These are phyloP conservation scores for Boletus rubroflammeus DNA, from an alignment of 768 basidiomycete genomes.

Conservation along the genomic window DNA sequence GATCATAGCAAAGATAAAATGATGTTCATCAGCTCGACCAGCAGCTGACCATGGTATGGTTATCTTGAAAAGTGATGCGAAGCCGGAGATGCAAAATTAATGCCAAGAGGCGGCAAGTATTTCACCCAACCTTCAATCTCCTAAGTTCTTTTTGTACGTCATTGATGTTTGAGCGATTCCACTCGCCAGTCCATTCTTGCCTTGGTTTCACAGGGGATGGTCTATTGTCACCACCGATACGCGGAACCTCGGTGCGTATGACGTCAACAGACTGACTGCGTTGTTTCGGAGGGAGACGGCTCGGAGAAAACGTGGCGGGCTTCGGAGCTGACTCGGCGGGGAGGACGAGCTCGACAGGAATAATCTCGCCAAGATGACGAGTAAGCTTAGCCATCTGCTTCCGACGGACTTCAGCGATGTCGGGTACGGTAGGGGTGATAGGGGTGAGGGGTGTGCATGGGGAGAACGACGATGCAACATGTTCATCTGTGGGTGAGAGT, in stretches of 20 bases:
- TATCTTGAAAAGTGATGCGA: background rate
- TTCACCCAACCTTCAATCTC: constrained; percentile 21
- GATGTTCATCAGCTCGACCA: constrained; percentile 7
- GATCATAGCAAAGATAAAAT: background rate
- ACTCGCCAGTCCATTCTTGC: constrained; percentile 37
- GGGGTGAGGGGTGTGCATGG: constrained; percentile 17
- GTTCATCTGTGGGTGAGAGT: constrained; percentile 10
- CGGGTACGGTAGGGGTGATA: constrained; percentile 18
- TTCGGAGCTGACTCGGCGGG: constrained; percentile 13
- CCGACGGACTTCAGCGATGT: constrained; percentile 36
- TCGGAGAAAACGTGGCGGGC: background rate
- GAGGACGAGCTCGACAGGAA: constrained; percentile 54
- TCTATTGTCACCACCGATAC: background rate
- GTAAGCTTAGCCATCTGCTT: constrained; percentile 56
- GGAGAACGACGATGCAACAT: constrained; percentile 5
- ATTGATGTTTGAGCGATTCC: constrained; percentile 38
- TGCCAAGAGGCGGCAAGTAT: background rate
- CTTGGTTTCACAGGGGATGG: background rate
- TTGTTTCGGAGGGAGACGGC: background rate
- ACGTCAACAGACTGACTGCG: constrained; percentile 18
- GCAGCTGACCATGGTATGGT: constrained; percentile 9
- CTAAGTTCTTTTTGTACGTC: constrained; percentile 40
- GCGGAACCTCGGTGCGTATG: background rate
- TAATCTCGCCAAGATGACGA: constrained; percentile 55
- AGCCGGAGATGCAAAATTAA: background rate